A percentile compares a stretch with the other conserved stretches of the same genome.
Evolutionary conservation across 176 grass and related monocot genomes (phyloP).

Genomic region (Tillandsia leiboldiana): DNA sequence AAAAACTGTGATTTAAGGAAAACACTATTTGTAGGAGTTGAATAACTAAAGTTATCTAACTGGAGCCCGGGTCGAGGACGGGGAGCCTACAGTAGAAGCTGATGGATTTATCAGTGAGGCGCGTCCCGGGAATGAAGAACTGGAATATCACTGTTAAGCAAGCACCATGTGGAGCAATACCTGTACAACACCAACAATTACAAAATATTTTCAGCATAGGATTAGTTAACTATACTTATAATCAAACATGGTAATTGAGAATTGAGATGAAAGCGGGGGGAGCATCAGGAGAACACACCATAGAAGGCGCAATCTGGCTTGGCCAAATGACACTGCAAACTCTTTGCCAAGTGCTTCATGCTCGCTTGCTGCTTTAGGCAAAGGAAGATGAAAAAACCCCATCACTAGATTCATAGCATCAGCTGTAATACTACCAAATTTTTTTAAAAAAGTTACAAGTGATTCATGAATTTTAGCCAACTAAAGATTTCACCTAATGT

Average conservation of each 20-base stretch:
- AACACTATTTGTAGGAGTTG: too few species aligned
- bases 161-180: conserved; percentile 69
- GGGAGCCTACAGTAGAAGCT: conserved; percentile 97
- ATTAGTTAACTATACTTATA: not conserved
- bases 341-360: conserved; percentile 79
- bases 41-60: conserved; percentile 5
- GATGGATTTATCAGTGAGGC: conserved; percentile 74
- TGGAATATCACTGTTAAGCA: conserved; percentile 95
- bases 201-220: conserved; percentile 10
- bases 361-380: conserved; percentile 61
- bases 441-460: too few species aligned
- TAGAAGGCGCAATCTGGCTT: conserved; percentile 94
- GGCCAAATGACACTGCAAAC: conserved; percentile 87
- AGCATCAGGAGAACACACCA: conserved; percentile 35
- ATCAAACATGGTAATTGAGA: not conserved
- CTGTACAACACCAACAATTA: conserved; percentile 28
- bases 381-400: conserved; percentile 22
- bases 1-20: too few species aligned
- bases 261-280: not conserved
- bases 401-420: not conserved
- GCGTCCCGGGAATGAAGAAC: conserved; percentile 79
- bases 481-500: too few species aligned
- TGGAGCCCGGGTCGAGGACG: conserved; percentile 63
- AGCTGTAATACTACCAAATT: too few species aligned
- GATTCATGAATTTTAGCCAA: too few species aligned